Evolutionary conservation across 805 yeast genomes (phyloP).

Genomic region (Metschnikowia arizonensis): DNA sequence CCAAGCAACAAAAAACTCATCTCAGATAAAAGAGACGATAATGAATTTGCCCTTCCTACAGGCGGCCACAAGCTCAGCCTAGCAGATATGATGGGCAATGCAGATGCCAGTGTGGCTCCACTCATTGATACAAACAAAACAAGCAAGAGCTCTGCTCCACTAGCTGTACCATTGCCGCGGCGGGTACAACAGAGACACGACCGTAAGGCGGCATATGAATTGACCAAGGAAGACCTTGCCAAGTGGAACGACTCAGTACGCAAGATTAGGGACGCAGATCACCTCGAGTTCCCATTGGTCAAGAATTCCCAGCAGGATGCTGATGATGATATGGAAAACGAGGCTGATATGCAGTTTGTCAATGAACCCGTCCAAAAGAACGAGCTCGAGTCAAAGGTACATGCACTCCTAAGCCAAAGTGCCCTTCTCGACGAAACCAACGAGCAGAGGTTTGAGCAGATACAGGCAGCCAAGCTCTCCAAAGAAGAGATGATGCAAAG

Average conservation of each 20-base stretch:
- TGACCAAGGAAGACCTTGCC: constrained; percentile 78
- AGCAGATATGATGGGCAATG: constrained; percentile 70
- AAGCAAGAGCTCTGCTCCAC: constrained; percentile 39
- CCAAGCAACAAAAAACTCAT: constrained; percentile 45
- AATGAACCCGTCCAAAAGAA: constrained; percentile 34
- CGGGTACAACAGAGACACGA: constrained; percentile 83
- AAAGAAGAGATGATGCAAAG: constrained; percentile 72
- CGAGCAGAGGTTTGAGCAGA: constrained; percentile 81
- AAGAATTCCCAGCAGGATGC: constrained; percentile 25
- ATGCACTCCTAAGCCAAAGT: constrained; percentile 57
- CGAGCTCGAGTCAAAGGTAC: constrained; percentile 65
- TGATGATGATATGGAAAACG: constrained; percentile 25
- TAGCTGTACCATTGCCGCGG: constrained; percentile 79
- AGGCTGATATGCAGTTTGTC: constrained; percentile 24
- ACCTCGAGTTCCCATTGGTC: constrained; percentile 69
- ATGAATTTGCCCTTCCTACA: constrained; percentile 65
- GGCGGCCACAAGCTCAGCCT: constrained; percentile 56
- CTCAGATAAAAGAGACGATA: constrained; percentile 56
- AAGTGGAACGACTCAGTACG: constrained; percentile 86
- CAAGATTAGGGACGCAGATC: constrained; percentile 79
- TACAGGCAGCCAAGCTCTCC: constrained; percentile 75
- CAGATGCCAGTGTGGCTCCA: constrained; percentile 51
- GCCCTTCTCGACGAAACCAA: constrained; percentile 66
- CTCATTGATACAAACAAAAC: constrained; percentile 39
- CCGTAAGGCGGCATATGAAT: constrained; percentile 84